Evolutionary conservation across 176 grass and related monocot species (phyloP).

Genomic region (Triticum monococcum): DNA sequence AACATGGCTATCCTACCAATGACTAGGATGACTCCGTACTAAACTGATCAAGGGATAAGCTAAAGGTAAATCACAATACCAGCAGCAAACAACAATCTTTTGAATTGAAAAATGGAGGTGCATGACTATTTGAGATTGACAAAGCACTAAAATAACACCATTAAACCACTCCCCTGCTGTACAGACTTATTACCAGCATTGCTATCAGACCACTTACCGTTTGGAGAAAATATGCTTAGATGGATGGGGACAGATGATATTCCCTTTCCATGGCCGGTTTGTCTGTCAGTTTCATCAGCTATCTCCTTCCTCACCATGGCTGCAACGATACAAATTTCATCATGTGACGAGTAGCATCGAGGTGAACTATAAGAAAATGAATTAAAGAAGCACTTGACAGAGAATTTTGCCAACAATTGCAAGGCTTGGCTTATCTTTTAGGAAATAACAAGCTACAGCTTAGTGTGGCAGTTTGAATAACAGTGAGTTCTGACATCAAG

Average conservation of each 20-base stretch:
- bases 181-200: background rate
- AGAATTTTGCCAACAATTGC: background rate
- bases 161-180: background rate
- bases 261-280: conserved; percentile 82
- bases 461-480: background rate
- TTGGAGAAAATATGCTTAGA: conserved; percentile 79
- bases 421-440: background rate
- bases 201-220: conserved; percentile 42
- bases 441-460: conserved; percentile 1
- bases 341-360: background rate
- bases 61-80: conserved; percentile 6
- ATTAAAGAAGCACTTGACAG: background rate
- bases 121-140: background rate
- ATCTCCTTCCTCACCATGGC: conserved; percentile 92
- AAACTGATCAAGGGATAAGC: background rate
- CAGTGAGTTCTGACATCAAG: background rate
- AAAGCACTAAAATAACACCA: background rate
- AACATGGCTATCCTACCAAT: background rate
- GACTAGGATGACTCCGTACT: background rate
- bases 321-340: conserved; percentile 33
- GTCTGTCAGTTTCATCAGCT: conserved; percentile 92
- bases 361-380: background rate
- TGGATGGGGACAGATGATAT: conserved; percentile 92
- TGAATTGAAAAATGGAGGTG: background rate
- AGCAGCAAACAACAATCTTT: conserved; percentile 20